These are phyloP conservation scores for Candida glaebosa DNA, from an alignment of 805 yeast species.

Conservation along the genomic window DNA sequence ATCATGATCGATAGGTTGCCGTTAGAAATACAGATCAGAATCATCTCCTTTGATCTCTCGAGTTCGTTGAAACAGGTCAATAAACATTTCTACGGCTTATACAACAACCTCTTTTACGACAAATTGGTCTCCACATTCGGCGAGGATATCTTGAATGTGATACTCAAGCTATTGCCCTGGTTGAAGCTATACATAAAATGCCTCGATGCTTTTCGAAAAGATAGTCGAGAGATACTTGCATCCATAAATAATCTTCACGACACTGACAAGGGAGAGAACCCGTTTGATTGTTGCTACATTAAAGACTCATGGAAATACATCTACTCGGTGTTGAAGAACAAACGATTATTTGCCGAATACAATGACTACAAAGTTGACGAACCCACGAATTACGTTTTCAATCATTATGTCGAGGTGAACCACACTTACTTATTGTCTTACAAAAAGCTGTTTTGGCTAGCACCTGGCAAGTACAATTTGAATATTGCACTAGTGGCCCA, in stretches of 20 bases:
- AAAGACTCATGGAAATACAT: conserved; percentile 56
- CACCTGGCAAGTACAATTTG: conserved; percentile 49
- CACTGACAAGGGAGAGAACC: conserved; percentile 9
- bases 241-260: conserved; percentile 25
- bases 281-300: conserved; percentile 28
- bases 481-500: conserved; percentile 52
- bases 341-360: conserved; percentile 50
- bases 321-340: conserved; percentile 47
- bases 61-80: conserved; percentile 32
- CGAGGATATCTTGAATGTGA: conserved; percentile 26
- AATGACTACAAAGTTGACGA: conserved; percentile 44
- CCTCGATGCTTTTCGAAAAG: conserved; percentile 33
- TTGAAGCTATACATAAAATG: conserved; percentile 33
- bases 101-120: conserved; percentile 48
- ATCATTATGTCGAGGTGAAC: conserved; percentile 46
- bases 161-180: conserved; percentile 37
- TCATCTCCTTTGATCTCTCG: conserved; percentile 30
- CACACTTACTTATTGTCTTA: conserved; percentile 48
- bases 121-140: conserved; percentile 36
- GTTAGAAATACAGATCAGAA: conserved; percentile 38
- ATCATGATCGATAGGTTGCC: conserved; percentile 30
- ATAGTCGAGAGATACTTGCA: conserved; percentile 24
- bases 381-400: conserved; percentile 41
- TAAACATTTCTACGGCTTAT: conserved; percentile 44
- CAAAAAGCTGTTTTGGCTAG: conserved; percentile 40